Percentiles rank a stretch among this genome's conserved stretches.
These are phyloP conservation scores for Tetrahymena malaccensis DNA, from an alignment of 73 alveolate genomes.

Conservation along the genomic window DNA sequence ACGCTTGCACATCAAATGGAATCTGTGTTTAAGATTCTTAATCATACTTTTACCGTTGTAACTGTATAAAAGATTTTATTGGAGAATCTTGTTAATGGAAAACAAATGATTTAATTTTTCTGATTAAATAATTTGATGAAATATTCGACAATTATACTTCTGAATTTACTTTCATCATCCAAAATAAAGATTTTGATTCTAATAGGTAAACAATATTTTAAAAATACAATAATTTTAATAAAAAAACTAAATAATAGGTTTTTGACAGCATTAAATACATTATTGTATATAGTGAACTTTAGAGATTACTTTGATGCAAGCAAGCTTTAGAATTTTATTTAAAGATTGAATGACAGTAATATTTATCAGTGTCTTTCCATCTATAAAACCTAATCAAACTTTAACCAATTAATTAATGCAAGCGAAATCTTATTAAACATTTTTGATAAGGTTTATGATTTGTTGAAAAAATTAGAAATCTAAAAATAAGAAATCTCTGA, in stretches of 20 bases:
- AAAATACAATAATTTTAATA: not conserved
- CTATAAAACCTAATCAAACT: not conserved
- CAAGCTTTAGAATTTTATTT: not conserved
- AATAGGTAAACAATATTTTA: not conserved
- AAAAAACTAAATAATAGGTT: not conserved
- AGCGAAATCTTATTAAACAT: not conserved
- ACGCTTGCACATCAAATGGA: not conserved
- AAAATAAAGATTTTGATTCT: not conserved
- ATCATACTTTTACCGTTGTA: not conserved
- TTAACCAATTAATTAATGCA: not conserved
- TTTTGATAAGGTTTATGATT: not conserved
- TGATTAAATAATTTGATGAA: not conserved
- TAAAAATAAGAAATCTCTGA: not conserved
- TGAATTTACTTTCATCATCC: not conserved
- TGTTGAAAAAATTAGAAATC: not conserved
- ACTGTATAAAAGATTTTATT: not conserved
- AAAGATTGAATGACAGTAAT: not conserved
- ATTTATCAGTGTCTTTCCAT: not conserved
- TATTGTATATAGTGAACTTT: not conserved
- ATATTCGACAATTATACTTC: not conserved
- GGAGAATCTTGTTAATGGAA: not conserved
- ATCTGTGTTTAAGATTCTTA: not conserved
- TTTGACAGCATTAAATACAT: not conserved
- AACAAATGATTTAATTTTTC: not conserved
- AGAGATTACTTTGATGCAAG: not conserved